Evolutionary conservation across 352 stramenopile genomes (phyloP), one percentile per base, ranked within the genome.

Genomic region (Globisporangium cederbergense): DNA sequence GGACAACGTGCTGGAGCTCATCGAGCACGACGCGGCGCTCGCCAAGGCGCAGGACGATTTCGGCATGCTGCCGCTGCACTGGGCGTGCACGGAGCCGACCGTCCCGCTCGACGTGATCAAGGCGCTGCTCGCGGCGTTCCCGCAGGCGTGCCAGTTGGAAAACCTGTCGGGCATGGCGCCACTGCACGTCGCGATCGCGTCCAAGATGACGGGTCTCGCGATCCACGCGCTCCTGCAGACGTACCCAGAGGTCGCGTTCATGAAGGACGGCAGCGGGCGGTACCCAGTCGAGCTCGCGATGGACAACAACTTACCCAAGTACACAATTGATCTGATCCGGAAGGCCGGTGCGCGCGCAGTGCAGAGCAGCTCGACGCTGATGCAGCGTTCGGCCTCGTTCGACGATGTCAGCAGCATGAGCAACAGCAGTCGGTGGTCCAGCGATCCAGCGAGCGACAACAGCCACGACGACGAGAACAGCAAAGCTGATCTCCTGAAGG

Each of bases 61-160:
- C 56, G 83, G 84, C 34, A 93, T 95, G 82, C 72, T 93, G 66
- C 84, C 86, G 47, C 74, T 95, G 50, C 86, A 95, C 70, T 95
- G 86, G 86, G 83, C 77, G 38, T 93, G 81, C 59, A 95, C 84
- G 5, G 86, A 93, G 65, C 72, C 76, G 22, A 40, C 64, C 16
- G 59, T 92, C 25, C 38, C 67, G 25, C 70, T 92, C 13, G 76
- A 79, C 51, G 68, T 77, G 49, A 42, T 95, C 28, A 66, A 77
- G 42, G 30, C 69, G 30, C 58, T 94, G 43, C 56, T 89, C 16
- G 38, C 67, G 2, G 81, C 78, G 7, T 93, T 88, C 49, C 83
- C 86, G 0, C 71, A 64, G 2, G 86, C 74, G 20, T 91, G 77
- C 42, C 46, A 77, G 54, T 70, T 86, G 47, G 79, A 90, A 55